A percentile compares a stretch with the other conserved stretches of the same genome.
Conservation (phyloP, 176 grass and related monocot genomes). For the Oryza meyeriana region DNA sequence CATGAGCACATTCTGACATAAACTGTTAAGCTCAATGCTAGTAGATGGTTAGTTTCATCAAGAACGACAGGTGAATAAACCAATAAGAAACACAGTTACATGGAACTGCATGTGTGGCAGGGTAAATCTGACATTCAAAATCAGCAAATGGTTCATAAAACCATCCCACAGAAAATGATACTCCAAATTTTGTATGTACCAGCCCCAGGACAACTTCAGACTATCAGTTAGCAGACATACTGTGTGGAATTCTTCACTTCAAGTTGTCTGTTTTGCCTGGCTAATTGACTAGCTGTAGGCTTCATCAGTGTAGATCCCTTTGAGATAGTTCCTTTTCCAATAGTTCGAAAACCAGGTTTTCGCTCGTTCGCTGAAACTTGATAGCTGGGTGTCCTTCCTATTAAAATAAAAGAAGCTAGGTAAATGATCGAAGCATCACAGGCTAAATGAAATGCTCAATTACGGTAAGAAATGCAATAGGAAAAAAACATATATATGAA, state of each 20-base stretch:
- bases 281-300: conserved; percentile 84
- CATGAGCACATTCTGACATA: neutral
- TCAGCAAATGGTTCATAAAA: neutral
- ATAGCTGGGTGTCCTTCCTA: conserved; percentile 28
- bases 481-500: neutral
- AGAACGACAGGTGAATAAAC: neutral
- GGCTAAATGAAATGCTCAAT: neutral
- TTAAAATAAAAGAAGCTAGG: neutral
- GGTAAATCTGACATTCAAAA: neutral
- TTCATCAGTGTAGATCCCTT: conserved; percentile 87
- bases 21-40: neutral
- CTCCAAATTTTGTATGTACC: neutral
- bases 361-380: conserved; percentile 21
- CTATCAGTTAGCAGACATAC: conserved; percentile 39
- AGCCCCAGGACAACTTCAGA: neutral
- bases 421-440: neutral
- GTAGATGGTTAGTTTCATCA: neutral
- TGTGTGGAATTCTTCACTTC: conserved; percentile 26
- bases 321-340: conserved; percentile 31
- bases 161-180: neutral
- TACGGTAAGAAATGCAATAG: neutral
- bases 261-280: conserved; percentile 52
- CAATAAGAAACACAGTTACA: neutral
- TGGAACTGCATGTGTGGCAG: neutral
- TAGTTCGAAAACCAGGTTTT: conserved; percentile 30